A percentile compares a stretch with the other conserved stretches of the same genome.
Evolutionary conservation across 306 rosid genomes (phyloP).

Genomic region (Vigna unguiculata): DNA sequence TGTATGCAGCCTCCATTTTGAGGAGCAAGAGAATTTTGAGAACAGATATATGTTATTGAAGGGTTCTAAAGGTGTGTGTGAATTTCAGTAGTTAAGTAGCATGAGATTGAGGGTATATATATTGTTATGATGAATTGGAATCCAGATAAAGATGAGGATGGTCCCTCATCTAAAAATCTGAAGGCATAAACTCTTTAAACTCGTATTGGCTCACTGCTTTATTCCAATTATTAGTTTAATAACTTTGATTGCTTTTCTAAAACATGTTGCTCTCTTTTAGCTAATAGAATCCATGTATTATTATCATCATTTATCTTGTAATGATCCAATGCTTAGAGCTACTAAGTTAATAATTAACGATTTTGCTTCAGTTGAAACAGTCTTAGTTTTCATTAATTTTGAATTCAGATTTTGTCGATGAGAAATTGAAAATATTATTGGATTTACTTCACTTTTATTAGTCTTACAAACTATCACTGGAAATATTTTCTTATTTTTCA

Average conservation of each 20-base stretch:
- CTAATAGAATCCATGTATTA: background rate
- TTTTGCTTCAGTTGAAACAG: background rate
- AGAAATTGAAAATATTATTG: background rate
- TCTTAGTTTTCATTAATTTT: background rate
- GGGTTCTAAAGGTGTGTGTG: slow-evolving; percentile 9
- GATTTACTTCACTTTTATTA: background rate
- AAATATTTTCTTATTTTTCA: background rate
- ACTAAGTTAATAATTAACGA: background rate
- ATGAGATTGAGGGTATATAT: slow-evolving; percentile 44
- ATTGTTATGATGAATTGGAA: slow-evolving; percentile 19
- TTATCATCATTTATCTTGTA: background rate
- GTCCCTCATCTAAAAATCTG: slow-evolving; percentile 43
- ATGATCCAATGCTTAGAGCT: background rate
- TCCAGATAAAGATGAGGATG: slow-evolving; percentile 41
- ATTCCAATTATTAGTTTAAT: slow-evolving; percentile 40
- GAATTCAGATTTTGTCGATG: background rate
- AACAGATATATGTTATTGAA: background rate
- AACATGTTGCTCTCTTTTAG: slow-evolving; percentile 18
- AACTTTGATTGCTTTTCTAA: slow-evolving; percentile 18
- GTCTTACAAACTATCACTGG: background rate
- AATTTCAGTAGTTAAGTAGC: slow-evolving; percentile 31
- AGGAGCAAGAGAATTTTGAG: background rate
- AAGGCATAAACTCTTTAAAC: slow-evolving; percentile 50
- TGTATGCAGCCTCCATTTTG: slow-evolving; percentile 66
- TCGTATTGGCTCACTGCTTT: slow-evolving; percentile 31